Evolutionary conservation across 2,329 filamentous ascomycete genomes (phyloP).

Genomic region (Beauveria bassiana): DNA sequence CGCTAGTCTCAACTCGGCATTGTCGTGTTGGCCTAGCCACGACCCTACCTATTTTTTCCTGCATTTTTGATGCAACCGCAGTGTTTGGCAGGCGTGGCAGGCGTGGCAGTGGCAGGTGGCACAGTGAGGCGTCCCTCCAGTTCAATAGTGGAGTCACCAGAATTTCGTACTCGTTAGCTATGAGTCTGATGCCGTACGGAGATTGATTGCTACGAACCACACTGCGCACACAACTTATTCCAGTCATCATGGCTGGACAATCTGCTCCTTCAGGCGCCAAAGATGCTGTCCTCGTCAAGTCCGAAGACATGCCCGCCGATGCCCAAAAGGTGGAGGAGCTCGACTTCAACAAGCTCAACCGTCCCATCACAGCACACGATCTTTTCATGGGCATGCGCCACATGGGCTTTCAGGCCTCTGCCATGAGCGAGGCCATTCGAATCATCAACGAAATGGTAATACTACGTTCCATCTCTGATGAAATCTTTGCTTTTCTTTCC

Average conservation of each 20-base stretch:
- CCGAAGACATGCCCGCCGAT: constrained; percentile 69
- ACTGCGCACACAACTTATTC: background rate
- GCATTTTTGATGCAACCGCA: background rate
- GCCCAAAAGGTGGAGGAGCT: constrained; percentile 81
- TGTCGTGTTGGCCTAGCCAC: background rate
- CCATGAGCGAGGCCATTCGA: constrained; percentile 76
- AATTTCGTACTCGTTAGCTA: background rate
- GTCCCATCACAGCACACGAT: constrained; percentile 76
- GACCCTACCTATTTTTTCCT: background rate
- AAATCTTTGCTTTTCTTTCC: background rate
- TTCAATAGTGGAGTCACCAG: constrained; percentile 1
- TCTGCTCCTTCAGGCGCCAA: constrained; percentile 56
- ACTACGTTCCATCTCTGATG: background rate
- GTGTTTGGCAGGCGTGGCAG: background rate
- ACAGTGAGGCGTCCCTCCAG: background rate
- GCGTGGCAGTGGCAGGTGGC: background rate
- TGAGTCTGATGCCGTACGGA: background rate
- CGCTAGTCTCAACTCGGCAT: constrained; percentile 9
- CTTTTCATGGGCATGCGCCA: constrained; percentile 71
- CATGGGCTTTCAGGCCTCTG: constrained; percentile 69
- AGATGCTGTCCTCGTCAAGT: constrained; percentile 77
- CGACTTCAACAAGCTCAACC: constrained; percentile 78
- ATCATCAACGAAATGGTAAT: constrained; percentile 93
- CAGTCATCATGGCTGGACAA: constrained; percentile 11
- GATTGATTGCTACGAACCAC: background rate